A percentile compares a stretch with the other conserved stretches of the same genome.
phyloP scores from a whole-genome alignment of 176 grass and related monocot species.

The Panicum miliaceum region DNA sequence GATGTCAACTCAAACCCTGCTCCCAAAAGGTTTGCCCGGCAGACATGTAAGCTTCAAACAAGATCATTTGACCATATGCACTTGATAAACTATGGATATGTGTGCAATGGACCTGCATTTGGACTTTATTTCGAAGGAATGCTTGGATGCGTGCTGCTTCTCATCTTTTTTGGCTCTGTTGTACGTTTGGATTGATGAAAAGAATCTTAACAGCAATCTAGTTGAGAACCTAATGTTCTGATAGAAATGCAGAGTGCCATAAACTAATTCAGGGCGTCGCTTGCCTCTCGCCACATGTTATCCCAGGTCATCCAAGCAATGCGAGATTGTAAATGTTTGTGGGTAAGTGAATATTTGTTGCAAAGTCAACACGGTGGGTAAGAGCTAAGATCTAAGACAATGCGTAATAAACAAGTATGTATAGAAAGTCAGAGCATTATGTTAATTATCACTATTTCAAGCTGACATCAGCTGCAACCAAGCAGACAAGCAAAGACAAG shows the following conservation, averaged over 20 bases:
- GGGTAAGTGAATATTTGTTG: background rate
- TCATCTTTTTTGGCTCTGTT: background rate
- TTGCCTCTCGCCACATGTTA: no score
- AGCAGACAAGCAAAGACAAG: slow-evolving; percentile 28
- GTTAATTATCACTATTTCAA: background rate
- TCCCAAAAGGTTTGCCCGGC: background rate
- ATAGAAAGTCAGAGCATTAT: background rate
- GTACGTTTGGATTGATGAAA: background rate
- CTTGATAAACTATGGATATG: background rate
- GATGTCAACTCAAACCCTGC: background rate
- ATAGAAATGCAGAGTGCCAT: background rate
- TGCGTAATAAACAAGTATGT: background rate
- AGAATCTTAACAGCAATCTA: slow-evolving; percentile 41
- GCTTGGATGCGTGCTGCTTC: background rate
- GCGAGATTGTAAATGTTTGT: no score
- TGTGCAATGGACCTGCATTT: slow-evolving; percentile 32
- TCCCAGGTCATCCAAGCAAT: no score
- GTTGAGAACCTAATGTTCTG: background rate
- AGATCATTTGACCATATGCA: slow-evolving; percentile 18
- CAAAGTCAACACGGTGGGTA: slow-evolving; percentile 10
- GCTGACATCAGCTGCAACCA: background rate
- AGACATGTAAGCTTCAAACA: slow-evolving; percentile 29
- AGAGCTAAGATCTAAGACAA: background rate
- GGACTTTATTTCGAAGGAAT: background rate
- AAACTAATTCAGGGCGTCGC: background rate